These are phyloP conservation scores for Saturnispora ahearnii DNA, from an alignment of 805 yeast species.

Conservation along the genomic window DNA sequence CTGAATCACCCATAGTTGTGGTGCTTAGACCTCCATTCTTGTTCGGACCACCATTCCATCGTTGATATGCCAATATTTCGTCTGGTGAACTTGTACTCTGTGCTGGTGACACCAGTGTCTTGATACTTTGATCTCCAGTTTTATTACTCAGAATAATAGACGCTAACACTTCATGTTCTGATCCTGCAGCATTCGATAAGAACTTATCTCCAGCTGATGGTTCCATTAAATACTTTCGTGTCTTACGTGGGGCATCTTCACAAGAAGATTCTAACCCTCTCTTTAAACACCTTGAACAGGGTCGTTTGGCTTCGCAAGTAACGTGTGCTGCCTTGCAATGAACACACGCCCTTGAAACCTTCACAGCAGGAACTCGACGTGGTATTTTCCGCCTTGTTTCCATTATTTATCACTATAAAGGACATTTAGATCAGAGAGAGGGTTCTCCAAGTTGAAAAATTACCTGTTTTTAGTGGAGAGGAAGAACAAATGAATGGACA, in stretches of 20 bases:
- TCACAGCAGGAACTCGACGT: conserved; percentile 36
- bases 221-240: conserved; percentile 70
- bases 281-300: conserved; percentile 65
- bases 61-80: not conserved
- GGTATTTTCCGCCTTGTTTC: not conserved
- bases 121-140: not conserved
- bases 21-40: not conserved
- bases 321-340: conserved; percentile 89
- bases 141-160: conserved; percentile 36
- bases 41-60: not conserved
- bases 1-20: not conserved
- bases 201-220: conserved; percentile 27
- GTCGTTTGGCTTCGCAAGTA: conserved; percentile 66
- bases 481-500: too few relatives aligned
- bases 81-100: not conserved
- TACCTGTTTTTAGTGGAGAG: not conserved
- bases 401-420: not conserved
- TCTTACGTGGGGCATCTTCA: conserved; percentile 82
- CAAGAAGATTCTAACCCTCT: conserved; percentile 65
- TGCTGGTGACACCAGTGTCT: not conserved
- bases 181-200: conserved; percentile 61
- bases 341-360: conserved; percentile 80
- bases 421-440: not conserved
- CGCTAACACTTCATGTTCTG: conserved; percentile 63
- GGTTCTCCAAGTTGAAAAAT: not conserved